phyloP scores from a whole-genome alignment of 2,329 filamentous ascomycete genomes.

The Colletotrichum sublineola region DNA sequence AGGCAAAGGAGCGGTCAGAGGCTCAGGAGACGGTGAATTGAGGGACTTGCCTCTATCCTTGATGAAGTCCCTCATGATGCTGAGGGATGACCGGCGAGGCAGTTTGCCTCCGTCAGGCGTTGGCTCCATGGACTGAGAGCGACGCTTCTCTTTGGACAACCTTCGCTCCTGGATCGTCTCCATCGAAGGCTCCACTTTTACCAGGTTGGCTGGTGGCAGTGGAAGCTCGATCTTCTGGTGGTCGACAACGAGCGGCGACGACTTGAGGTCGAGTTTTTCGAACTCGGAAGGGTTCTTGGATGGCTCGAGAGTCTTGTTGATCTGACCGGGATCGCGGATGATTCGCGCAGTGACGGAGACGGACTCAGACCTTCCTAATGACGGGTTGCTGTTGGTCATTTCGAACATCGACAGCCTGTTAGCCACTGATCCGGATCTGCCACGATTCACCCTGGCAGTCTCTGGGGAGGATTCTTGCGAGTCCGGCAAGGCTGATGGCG shows the following conservation, averaged over 20 bases:
- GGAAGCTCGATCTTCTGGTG: slow-evolving; percentile 60
- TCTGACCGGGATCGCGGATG: slow-evolving; percentile 72
- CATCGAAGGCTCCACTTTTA: slow-evolving; percentile 50
- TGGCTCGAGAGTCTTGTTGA: slow-evolving; percentile 56
- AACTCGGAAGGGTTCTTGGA: slow-evolving; percentile 60
- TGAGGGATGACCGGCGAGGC: slow-evolving; percentile 69
- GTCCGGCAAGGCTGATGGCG: slow-evolving; percentile 52
- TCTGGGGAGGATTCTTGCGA: slow-evolving; percentile 65
- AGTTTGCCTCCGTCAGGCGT: slow-evolving; percentile 53
- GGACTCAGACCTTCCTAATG: slow-evolving; percentile 74
- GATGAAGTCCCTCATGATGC: slow-evolving; percentile 71
- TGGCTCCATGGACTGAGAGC: slow-evolving; percentile 54
- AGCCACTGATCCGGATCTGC: slow-evolving; percentile 67
- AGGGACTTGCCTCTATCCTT: slow-evolving; percentile 69
- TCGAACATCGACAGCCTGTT: slow-evolving; percentile 71
- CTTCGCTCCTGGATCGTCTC: slow-evolving; percentile 64
- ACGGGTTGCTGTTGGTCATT: slow-evolving; percentile 49
- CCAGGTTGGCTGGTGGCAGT: slow-evolving; percentile 46
- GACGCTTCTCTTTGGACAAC: slow-evolving; percentile 57
- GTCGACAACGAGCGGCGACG: slow-evolving; percentile 71
- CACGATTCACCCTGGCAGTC: slow-evolving; percentile 53
- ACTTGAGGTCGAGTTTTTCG: slow-evolving; percentile 65
- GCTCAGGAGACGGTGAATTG: slow-evolving; percentile 63
- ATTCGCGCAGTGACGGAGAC: slow-evolving; percentile 92
- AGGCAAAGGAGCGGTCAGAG: slow-evolving; percentile 45